Evolutionary conservation across 208 protist genomes (phyloP), one percentile per base, ranked within the genome.

Genomic region (Leishmania tarentolae): DNA sequence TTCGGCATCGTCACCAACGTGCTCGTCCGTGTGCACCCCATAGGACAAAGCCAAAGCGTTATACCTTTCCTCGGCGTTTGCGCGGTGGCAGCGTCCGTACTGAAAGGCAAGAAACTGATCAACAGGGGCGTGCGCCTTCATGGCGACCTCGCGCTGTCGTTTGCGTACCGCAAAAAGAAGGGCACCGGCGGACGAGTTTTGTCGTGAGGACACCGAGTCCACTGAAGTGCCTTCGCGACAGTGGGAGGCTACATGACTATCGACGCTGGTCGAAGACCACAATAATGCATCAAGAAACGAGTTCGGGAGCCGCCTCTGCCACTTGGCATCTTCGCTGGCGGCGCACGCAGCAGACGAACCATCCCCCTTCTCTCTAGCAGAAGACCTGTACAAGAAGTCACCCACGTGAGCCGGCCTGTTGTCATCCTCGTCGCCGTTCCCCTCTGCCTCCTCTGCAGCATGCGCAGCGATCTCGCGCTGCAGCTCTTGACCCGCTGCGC

Each of bases 381-480:
- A 80, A 50, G 13, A 69, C 44, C 50, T 19, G 13, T 57, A 11
- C 37, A 75, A 72, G 47, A 37, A 31, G 44, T 28, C 76, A 15
- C 69, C 44, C 44, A 19, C 44, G 46, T 24, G 69, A 24, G 28
- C 28, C 46, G 28, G 28, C 9, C 40, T 44, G 31, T 75, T 79
- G 37, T 82, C 83, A 17, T 88, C 86, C 19, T 87, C 85, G 24
- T 87, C 83, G 37, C 44, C 82, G 21, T 82, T 75, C 8, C 92
- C 87, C 3, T 80, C 84, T 17, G 83, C 85, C 9, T 95, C 93
- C 52, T 93, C 86, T 35, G 83, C 83, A 31, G 86, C 91, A 19
- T 92, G 84, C 37, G 87, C 79, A 4, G 85, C 82, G 57, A 97
- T 57, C 79, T 97, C 92, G 76, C 86, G 82, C 84, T 95, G 86